Percentiles rank a stretch among this genome's conserved stretches.
phyloP scores from a whole-genome alignment of 371 early-diverging fungal species.

The Choanephora cucurbitarum region DNA sequence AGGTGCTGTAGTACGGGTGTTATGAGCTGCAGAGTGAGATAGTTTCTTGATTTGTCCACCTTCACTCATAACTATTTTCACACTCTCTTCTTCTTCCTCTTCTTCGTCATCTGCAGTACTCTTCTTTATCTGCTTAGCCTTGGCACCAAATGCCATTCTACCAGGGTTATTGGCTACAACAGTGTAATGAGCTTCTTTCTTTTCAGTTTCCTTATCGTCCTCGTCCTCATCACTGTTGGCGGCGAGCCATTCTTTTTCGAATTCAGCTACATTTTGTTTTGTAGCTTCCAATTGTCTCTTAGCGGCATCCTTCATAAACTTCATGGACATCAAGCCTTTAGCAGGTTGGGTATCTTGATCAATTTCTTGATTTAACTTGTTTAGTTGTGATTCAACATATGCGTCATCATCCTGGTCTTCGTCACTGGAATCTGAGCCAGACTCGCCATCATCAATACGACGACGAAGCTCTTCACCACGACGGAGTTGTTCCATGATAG shows the following conservation, averaged over 20 bases:
- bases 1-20: slow-evolving; percentile 57
- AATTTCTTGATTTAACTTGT: slow-evolving; percentile 46
- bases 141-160: slow-evolving; percentile 61
- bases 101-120: not conserved
- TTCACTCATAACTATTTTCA: slow-evolving; percentile 46
- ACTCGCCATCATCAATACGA: slow-evolving; percentile 73
- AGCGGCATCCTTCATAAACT: slow-evolving; percentile 92
- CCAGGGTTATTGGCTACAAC: slow-evolving; percentile 60
- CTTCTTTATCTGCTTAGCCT: slow-evolving; percentile 30
- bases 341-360: slow-evolving; percentile 58
- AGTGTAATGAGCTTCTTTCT: slow-evolving; percentile 21
- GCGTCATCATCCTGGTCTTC: slow-evolving; percentile 47
- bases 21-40: slow-evolving; percentile 59
- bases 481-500: slow-evolving; percentile 84
- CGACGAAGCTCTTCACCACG: slow-evolving; percentile 79
- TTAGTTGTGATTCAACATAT: slow-evolving; percentile 39
- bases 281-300: slow-evolving; percentile 55
- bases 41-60: slow-evolving; percentile 65
- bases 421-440: slow-evolving; percentile 60
- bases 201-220: slow-evolving; percentile 23
- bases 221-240: slow-evolving; percentile 46
- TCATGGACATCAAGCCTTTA: slow-evolving; percentile 92
- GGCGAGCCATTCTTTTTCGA: slow-evolving; percentile 45
- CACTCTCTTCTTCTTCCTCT: slow-evolving; percentile 5
- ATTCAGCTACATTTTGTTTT: slow-evolving; percentile 53